Conservation (phyloP, 257 asterid genomes). For the Misopates orontium region DNA sequence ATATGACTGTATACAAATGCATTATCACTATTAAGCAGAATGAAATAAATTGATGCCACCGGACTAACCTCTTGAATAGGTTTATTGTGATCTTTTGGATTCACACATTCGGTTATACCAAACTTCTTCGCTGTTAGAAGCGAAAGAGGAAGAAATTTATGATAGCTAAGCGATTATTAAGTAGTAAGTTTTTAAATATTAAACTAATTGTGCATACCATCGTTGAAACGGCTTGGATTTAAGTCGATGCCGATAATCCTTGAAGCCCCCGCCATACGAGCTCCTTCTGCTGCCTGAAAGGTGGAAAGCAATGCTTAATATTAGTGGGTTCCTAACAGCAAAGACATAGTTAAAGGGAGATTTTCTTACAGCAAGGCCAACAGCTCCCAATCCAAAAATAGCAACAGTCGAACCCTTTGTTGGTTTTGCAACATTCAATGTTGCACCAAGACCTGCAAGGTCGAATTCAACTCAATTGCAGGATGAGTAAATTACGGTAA, state of each 20-base stretch:
- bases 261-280: constrained; percentile 76
- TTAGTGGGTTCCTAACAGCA: background rate
- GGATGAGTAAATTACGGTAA: background rate
- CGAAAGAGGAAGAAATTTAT: background rate
- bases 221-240: constrained; percentile 44
- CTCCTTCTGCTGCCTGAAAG: constrained; percentile 90
- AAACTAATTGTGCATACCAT: constrained; percentile 30
- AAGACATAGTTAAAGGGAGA: background rate
- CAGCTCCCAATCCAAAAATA: constrained; percentile 82
- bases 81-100: constrained; percentile 74
- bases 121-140: constrained; percentile 69
- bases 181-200: background rate
- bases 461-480: constrained; percentile 19
- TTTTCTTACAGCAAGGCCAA: constrained; percentile 81
- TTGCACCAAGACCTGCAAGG: constrained; percentile 69
- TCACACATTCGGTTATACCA: constrained; percentile 74
- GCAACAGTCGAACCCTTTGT: constrained; percentile 72
- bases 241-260: constrained; percentile 77
- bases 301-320: background rate
- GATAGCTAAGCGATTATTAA: background rate
- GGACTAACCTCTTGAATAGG: constrained; percentile 70
- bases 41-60: background rate
- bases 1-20: too few species aligned
- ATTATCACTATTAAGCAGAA: background rate
- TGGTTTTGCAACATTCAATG: constrained; percentile 81